Conservation (phyloP, 768 basidiomycete genomes). For the Rubroboletus satanas region DNA sequence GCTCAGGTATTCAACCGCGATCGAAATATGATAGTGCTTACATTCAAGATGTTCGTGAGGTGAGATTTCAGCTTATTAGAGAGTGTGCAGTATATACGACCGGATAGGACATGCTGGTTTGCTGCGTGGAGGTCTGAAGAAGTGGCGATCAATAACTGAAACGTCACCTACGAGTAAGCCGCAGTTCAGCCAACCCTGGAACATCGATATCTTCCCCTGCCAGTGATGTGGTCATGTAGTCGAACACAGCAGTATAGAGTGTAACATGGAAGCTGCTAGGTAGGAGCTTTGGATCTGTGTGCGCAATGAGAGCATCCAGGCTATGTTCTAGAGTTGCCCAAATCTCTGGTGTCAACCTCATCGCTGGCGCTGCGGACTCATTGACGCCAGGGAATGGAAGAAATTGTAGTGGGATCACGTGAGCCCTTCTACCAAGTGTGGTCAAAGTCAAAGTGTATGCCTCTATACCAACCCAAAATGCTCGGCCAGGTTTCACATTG, state of each 20-base stretch:
- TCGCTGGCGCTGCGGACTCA: neutral
- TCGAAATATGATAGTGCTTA: neutral
- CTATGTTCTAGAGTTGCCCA: neutral
- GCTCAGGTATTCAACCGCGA: neutral
- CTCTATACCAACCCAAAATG: conserved; percentile 8
- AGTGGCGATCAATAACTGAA: neutral
- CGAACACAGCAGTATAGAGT: neutral
- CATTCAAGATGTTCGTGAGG: neutral
- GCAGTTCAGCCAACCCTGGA: neutral
- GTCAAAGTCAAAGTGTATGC: too few relatives aligned
- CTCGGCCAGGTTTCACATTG: conserved; percentile 15
- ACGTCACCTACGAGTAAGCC: neutral
- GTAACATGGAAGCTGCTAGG: neutral
- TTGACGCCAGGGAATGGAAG: neutral
- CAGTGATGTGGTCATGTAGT: neutral
- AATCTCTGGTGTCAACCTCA: neutral
- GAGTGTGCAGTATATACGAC: neutral
- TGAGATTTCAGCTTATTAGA: neutral
- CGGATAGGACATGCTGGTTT: neutral
- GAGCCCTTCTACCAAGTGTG: neutral
- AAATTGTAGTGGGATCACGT: neutral
- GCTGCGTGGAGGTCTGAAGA: neutral
- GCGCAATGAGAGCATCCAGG: neutral
- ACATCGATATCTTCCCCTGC: neutral
- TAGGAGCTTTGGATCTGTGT: neutral